Percentiles rank a stretch among this genome's conserved stretches.
phyloP scores from a whole-genome alignment of 805 yeast species.

The Suhomyces pyralidae region DNA sequence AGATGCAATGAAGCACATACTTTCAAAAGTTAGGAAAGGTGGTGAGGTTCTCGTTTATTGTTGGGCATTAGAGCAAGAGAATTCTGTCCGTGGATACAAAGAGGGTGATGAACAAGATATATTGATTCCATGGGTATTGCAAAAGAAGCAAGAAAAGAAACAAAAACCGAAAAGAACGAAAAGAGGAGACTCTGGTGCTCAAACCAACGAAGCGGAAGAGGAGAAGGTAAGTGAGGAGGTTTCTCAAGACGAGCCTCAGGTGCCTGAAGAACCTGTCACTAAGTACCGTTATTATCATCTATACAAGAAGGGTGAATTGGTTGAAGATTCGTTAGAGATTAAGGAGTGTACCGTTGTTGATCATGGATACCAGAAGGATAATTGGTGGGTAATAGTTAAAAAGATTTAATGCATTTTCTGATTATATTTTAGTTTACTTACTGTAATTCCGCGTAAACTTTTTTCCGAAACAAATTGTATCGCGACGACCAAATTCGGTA shows the following conservation, averaged over 20 bases:
- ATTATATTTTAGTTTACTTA: background rate
- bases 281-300: slow-evolving; percentile 86
- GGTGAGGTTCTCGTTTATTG: slow-evolving; percentile 84
- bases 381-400: slow-evolving; percentile 69
- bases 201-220: background rate
- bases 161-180: slow-evolving; percentile 16
- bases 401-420: slow-evolving; percentile 9
- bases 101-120: slow-evolving; percentile 93
- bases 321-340: slow-evolving; percentile 63
- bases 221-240: slow-evolving; percentile 9
- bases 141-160: slow-evolving; percentile 43
- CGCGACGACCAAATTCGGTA: background rate
- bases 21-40: slow-evolving; percentile 52
- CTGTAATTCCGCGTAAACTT: background rate
- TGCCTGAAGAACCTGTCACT: slow-evolving; percentile 27
- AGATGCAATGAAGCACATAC: slow-evolving; percentile 67
- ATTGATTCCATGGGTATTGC: slow-evolving; percentile 91
- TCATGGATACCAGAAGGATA: slow-evolving; percentile 87
- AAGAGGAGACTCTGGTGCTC: slow-evolving; percentile 1
- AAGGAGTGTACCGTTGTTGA: slow-evolving; percentile 63
- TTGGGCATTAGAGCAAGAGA: slow-evolving; percentile 94
- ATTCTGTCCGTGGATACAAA: slow-evolving; percentile 84
- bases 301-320: slow-evolving; percentile 80
- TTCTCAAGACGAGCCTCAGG: background rate
- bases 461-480: background rate